Percentiles rank a stretch among this genome's conserved stretches.
Evolutionary conservation across 2,329 filamentous ascomycete genomes (phyloP).

Genomic region (Colletotrichum phormii): DNA sequence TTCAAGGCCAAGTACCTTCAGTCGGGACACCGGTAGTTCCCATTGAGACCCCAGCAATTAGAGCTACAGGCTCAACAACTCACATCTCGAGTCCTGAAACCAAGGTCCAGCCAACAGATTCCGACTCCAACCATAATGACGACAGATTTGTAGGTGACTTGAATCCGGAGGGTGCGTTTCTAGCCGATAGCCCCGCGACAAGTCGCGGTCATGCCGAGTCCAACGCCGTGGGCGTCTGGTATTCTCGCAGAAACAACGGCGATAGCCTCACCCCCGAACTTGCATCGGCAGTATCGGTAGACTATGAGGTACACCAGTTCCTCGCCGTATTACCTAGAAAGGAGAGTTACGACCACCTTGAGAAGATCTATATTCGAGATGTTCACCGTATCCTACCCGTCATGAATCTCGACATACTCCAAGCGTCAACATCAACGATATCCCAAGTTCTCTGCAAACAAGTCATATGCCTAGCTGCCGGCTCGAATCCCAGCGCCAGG

Average conservation of each 20-base stretch:
- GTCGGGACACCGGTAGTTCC: too few relatives aligned
- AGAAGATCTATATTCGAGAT: constrained; percentile 29
- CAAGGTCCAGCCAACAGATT: not conserved
- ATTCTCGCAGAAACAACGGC: constrained; percentile 17
- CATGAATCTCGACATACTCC: constrained; percentile 38
- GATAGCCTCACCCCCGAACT: constrained; percentile 1
- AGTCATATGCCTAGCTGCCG: constrained; percentile 39
- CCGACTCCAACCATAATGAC: constrained; percentile 31
- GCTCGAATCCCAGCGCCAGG: constrained; percentile 37
- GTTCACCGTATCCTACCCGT: constrained; percentile 39
- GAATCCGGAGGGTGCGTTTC: constrained; percentile 41
- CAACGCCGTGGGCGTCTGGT: constrained; percentile 36
- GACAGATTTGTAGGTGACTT: constrained; percentile 40
- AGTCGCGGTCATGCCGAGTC: constrained; percentile 29
- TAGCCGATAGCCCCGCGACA: constrained; percentile 36
- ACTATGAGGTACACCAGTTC: constrained; percentile 22
- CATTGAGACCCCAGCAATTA: not conserved
- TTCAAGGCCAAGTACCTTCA: not conserved
- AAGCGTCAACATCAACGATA: constrained; percentile 36
- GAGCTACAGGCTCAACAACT: not conserved
- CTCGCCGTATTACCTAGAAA: constrained; percentile 21
- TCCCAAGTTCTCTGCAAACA: constrained; percentile 38
- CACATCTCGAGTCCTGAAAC: not conserved
- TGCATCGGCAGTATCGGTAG: constrained; percentile 19
- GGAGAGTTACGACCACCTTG: constrained; percentile 38